Percentiles rank a stretch among this genome's conserved stretches.
Conservation (phyloP, 148 eudicot species). For the Arbutus unedo region DNA sequence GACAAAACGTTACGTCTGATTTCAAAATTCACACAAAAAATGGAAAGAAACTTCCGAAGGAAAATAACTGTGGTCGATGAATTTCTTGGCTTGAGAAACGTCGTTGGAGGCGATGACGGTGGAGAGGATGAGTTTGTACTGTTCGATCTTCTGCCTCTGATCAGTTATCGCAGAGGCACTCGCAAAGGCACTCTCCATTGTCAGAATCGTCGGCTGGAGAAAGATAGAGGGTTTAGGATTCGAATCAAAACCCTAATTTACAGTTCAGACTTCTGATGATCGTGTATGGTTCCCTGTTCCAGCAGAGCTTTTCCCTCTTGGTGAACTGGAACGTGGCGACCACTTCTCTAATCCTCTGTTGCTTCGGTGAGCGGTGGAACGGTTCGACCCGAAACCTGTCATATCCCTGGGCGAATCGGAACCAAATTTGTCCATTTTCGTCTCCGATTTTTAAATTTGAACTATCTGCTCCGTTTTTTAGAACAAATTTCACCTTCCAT, state of each 20-base stretch:
- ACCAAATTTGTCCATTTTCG: too few species aligned
- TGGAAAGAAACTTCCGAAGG: background rate
- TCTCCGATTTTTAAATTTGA: too few species aligned
- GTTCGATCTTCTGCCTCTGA: constrained; percentile 92
- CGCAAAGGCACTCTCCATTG: constrained; percentile 82
- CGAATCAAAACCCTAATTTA: background rate
- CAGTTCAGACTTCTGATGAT: too few species aligned
- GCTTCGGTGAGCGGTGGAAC: too few species aligned
- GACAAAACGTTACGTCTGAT: background rate
- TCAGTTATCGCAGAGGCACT: constrained; percentile 71
- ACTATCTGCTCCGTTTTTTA: too few species aligned
- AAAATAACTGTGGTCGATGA: constrained; percentile 73
- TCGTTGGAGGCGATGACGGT: constrained; percentile 67
- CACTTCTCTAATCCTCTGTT: too few species aligned
- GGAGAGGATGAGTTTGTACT: constrained; percentile 78
- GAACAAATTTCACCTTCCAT: too few species aligned
- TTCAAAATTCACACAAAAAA: background rate
- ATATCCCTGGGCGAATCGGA: too few species aligned
- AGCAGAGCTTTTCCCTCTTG: too few species aligned
- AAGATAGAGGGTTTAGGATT: background rate
- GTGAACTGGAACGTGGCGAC: too few species aligned
- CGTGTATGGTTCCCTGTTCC: too few species aligned
- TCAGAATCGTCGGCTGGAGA: background rate
- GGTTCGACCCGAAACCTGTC: too few species aligned
- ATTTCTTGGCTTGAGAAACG: constrained; percentile 57